Evolutionary conservation across 2,329 filamentous ascomycete species (phyloP).

Genomic region (Albifimbria verrucaria): DNA sequence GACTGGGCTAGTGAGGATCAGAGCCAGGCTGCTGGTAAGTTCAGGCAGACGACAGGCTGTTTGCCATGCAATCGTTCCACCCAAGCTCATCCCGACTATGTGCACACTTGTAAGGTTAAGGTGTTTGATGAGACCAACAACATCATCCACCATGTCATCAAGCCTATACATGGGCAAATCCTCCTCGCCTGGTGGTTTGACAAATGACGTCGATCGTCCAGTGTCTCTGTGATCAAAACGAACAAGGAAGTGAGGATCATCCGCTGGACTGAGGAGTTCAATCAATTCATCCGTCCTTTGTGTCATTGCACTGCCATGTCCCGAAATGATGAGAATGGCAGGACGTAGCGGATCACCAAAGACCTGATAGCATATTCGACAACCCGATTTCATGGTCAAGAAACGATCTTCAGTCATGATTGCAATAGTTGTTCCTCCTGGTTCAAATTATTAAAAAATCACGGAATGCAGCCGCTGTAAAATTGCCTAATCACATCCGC

Average conservation of each 20-base stretch:
- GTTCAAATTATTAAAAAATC: too few relatives aligned
- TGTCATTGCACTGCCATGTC: slow-evolving; percentile 19
- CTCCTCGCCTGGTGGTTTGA: slow-evolving; percentile 9
- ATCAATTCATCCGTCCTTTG: slow-evolving; percentile 18
- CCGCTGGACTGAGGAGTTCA: slow-evolving; percentile 11
- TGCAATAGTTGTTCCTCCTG: too few relatives aligned
- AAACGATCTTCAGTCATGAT: slow-evolving; percentile 19
- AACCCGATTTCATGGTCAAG: slow-evolving; percentile 17
- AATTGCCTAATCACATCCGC: too few relatives aligned
- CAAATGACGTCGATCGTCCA: slow-evolving; percentile 20
- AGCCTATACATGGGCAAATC: slow-evolving; percentile 16
- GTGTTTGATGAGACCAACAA: slow-evolving; percentile 22
- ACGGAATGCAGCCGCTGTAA: too few relatives aligned
- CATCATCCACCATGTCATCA: slow-evolving; percentile 21
- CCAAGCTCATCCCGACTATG: slow-evolving; percentile 21
- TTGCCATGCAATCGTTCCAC: slow-evolving; percentile 20
- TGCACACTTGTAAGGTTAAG: slow-evolving; percentile 19
- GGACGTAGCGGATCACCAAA: slow-evolving; percentile 19
- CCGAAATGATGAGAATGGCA: slow-evolving; percentile 19
- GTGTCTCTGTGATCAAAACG: slow-evolving; percentile 22
- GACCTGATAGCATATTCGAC: slow-evolving; percentile 26
- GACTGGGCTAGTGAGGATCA: slow-evolving; percentile 20
- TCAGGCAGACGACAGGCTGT: slow-evolving; percentile 14
- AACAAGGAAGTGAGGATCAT: slow-evolving; percentile 13
- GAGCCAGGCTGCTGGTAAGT: slow-evolving; percentile 16